Conservation (phyloP, 345 rosid species). For the Salix caprea region DNA sequence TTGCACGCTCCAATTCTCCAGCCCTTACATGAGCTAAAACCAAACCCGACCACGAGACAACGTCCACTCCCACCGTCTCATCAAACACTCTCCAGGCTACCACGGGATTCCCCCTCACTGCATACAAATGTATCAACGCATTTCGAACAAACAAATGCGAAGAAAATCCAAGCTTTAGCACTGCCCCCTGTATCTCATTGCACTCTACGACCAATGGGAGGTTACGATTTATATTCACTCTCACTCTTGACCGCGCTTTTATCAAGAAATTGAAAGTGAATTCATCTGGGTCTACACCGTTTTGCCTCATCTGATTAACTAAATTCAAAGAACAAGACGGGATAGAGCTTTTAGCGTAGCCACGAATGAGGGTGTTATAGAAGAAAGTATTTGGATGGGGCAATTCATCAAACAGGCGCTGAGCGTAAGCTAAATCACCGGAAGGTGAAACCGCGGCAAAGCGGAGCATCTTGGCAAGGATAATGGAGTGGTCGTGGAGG, state of each 20-base stretch:
- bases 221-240: neutral
- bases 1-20: conserved; percentile 23
- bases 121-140: conserved; percentile 33
- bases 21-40: conserved; percentile 18
- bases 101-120: conserved; percentile 7
- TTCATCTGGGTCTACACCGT: conserved; percentile 22
- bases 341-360: conserved; percentile 20
- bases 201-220: neutral
- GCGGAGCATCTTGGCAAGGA: conserved; percentile 19
- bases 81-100: conserved; percentile 20
- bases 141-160: conserved; percentile 30
- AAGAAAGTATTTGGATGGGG: conserved; percentile 25
- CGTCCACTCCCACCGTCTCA: conserved; percentile 21
- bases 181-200: conserved; percentile 27
- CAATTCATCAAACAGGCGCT: conserved; percentile 26
- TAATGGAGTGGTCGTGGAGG: conserved; percentile 12
- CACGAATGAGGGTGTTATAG: conserved; percentile 27
- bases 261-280: conserved; percentile 28
- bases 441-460: conserved; percentile 16
- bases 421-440: conserved; percentile 25
- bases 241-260: conserved; percentile 23
- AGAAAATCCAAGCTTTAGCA: conserved; percentile 24
- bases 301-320: conserved; percentile 25
- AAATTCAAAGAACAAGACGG: conserved; percentile 13
- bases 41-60: conserved; percentile 29